phyloP scores from a whole-genome alignment of 805 yeast species.

The Peterozyma toletana region DNA sequence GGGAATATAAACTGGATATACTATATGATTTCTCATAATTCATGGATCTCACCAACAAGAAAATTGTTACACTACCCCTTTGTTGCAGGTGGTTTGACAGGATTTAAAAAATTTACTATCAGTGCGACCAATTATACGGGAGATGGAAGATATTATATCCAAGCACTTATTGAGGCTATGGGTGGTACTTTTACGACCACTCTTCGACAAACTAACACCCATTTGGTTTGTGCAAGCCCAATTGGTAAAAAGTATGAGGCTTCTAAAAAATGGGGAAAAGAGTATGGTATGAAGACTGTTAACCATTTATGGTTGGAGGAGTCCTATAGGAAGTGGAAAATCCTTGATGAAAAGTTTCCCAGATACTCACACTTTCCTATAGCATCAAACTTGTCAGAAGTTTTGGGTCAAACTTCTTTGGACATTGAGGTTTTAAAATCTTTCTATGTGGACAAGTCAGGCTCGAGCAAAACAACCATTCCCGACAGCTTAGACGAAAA shows the following conservation, averaged over 20 bases:
- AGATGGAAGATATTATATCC: conserved; percentile 70
- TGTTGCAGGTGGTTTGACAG: conserved; percentile 42
- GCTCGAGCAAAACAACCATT: conserved; percentile 9
- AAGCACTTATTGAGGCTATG: conserved; percentile 50
- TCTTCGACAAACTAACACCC: conserved; percentile 59
- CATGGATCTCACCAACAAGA: conserved; percentile 48
- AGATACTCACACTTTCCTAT: conserved; percentile 43
- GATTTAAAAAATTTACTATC: conserved; percentile 46
- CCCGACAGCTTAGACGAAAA: conserved; percentile 14
- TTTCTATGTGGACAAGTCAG: conserved; percentile 25
- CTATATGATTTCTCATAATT: conserved; percentile 47
- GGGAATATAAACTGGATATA: conserved; percentile 78
- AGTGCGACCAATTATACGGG: conserved; percentile 81
- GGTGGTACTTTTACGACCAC: conserved; percentile 77
- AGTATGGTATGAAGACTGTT: conserved; percentile 38
- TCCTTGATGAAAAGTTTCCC: conserved; percentile 35
- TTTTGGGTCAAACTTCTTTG: conserved; percentile 46
- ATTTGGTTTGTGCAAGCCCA: conserved; percentile 60
- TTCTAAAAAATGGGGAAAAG: conserved; percentile 55
- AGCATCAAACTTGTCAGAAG: conserved; percentile 31
- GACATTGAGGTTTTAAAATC: conserved; percentile 30
- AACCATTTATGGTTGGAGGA: conserved; percentile 91
- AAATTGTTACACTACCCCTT: conserved; percentile 69
- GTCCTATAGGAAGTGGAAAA: conserved; percentile 55
- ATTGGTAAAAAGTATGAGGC: conserved; percentile 71